Base-by-base conservation (phyloP, 2,329 filamentous ascomycete genomes). In the Dothideomycetes sp. region DNA sequence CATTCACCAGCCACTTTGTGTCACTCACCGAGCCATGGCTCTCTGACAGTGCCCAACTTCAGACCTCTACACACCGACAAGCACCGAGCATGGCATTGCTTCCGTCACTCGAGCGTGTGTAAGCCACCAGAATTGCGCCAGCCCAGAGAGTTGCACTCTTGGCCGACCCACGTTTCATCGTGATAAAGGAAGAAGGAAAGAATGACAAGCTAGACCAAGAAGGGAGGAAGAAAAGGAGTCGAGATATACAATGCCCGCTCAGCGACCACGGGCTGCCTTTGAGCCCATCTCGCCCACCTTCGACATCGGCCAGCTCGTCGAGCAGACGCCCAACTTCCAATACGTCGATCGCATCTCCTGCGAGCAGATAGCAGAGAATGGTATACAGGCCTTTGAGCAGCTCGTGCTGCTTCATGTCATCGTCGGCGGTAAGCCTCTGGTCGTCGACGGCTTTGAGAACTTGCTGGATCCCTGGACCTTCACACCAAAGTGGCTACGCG, bases 221-320 rank as follows among this genome's bases (percentile, higher is more conserved):
- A n/a, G n/a, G n/a, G n/a, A n/a, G n/a, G n/a, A n/a, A n/a, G n/a
- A n/a, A n/a, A n/a, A n/a, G n/a, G n/a, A n/a, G n/a, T n/a, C n/a
- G n/a, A n/a, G n/a, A n/a, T n/a, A n/a, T 17, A 35, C 14, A 19
- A 94, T 94, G 87, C 82, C 84, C 40, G 72, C 81, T 11, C 68
- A 81, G 43, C 79, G 88, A 52, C 85, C 85, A 1, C 81, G 86
- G 55, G 86, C 87, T 12, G 85, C 87, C 37, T 96, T 96, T 60
- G 86, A 94, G 59, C 88, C 89, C 1, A 84, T 96, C 34, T 76
- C 87, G 0, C 88, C 88, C 0, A 77, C 89, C 53, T 76, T 96
- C 42, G 81, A 96, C 55, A 68, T 96, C 12, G 66, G 76, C 30
- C 64, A 66, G 1, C 69, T 96, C 2, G 84, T 96, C 12, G 80